phyloP scores from a whole-genome alignment of 2,329 filamentous ascomycete species.

The Arachnomyces sp. region DNA sequence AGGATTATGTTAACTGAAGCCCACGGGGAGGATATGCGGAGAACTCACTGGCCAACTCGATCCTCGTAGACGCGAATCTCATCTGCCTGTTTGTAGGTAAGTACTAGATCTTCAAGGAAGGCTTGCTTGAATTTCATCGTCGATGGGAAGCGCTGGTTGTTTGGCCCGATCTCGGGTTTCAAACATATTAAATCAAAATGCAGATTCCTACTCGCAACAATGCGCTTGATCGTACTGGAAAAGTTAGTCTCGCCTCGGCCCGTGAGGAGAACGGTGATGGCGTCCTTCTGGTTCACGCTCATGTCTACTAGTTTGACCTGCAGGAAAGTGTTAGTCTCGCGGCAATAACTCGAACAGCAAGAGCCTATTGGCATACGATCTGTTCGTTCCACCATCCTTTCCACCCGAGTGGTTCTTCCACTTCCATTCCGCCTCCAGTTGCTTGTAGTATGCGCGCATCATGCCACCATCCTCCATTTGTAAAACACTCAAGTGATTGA shows the following conservation, averaged over 20 bases:
- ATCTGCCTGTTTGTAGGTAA: constrained; percentile 75
- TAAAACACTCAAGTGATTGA: constrained; percentile 64
- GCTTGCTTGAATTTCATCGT: constrained; percentile 92
- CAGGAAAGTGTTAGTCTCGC: constrained; percentile 17
- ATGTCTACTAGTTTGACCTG: constrained; percentile 62
- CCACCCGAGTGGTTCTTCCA: constrained; percentile 78
- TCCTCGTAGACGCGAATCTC: constrained; percentile 68
- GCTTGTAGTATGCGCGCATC: constrained; percentile 76
- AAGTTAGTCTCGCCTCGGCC: constrained; percentile 74
- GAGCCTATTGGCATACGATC: constrained; percentile 45
- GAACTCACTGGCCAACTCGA: constrained; percentile 48
- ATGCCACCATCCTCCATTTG: constrained; percentile 95
- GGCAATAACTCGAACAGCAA: background rate
- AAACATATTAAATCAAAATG: constrained; percentile 82
- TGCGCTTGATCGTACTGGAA: constrained; percentile 69
- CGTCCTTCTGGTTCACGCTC: constrained; percentile 75
- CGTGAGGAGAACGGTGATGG: constrained; percentile 76
- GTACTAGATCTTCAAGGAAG: constrained; percentile 70
- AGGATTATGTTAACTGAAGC: constrained; percentile 5
- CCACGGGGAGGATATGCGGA: background rate
- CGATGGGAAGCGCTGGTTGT: constrained; percentile 64
- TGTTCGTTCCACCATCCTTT: constrained; percentile 95
- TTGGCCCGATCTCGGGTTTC: constrained; percentile 76
- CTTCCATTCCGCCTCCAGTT: constrained; percentile 72
- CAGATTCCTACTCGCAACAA: constrained; percentile 66